Evolutionary conservation across 2,329 filamentous ascomycete species (phyloP).

Genomic region (Trichophyton verrucosum): DNA sequence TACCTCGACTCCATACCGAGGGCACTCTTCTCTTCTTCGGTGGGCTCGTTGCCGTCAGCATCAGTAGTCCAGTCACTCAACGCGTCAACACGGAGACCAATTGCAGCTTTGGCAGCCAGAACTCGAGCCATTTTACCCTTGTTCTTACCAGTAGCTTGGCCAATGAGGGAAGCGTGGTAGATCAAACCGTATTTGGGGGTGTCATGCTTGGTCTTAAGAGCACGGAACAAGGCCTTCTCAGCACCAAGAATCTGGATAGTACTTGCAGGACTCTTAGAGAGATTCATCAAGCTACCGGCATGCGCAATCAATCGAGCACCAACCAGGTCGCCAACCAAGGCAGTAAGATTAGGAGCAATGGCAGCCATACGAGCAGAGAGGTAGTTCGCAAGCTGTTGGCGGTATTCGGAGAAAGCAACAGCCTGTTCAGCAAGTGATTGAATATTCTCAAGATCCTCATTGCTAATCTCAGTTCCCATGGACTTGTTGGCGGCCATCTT

Average conservation of each 20-base stretch:
- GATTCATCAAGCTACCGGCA: slow-evolving; percentile 81
- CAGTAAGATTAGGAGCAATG: slow-evolving; percentile 89
- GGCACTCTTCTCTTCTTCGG: slow-evolving; percentile 78
- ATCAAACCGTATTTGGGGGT: slow-evolving; percentile 97
- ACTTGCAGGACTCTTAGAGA: slow-evolving; percentile 87
- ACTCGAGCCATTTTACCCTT: slow-evolving; percentile 99
- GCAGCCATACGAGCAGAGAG: slow-evolving; percentile 88
- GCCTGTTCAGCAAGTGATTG: slow-evolving; percentile 85
- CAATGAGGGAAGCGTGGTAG: slow-evolving; percentile 85
- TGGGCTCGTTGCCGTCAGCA: slow-evolving; percentile 50
- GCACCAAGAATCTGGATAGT: slow-evolving; percentile 97
- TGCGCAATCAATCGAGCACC: slow-evolving; percentile 92
- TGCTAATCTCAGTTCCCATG: slow-evolving; percentile 95
- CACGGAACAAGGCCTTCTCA: slow-evolving; percentile 96
- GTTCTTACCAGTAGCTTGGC: slow-evolving; percentile 93
- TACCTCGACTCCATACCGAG: slow-evolving; percentile 53
- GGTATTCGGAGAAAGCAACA: slow-evolving; percentile 81
- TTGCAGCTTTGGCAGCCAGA: slow-evolving; percentile 81
- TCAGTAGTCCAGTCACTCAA: slow-evolving; percentile 64
- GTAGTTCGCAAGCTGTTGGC: slow-evolving; percentile 76
- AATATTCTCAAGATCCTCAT: slow-evolving; percentile 88
- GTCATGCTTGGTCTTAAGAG: slow-evolving; percentile 97
- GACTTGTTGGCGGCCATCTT: slow-evolving; percentile 92
- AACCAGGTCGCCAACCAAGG: slow-evolving; percentile 83
- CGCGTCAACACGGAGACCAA: slow-evolving; percentile 87